phyloP scores from a whole-genome alignment of 805 yeast genomes.

The Candida pseudofarinosa region DNA sequence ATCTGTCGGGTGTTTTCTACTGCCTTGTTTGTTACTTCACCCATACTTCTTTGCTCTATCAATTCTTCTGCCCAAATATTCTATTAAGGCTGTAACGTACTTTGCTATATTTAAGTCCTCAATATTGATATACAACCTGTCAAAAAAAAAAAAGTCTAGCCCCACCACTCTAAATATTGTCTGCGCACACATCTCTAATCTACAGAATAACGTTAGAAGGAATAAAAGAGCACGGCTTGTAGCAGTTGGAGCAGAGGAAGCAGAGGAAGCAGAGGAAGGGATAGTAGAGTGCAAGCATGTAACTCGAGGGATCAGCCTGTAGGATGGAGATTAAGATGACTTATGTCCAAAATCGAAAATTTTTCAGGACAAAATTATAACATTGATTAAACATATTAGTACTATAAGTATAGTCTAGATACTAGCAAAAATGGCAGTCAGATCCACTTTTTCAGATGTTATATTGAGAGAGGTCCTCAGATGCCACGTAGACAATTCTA shows the following conservation, averaged over 20 bases:
- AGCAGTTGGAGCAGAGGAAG: too few relatives aligned
- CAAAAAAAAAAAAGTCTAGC: not conserved
- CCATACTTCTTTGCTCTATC: not conserved
- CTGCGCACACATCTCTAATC: not conserved
- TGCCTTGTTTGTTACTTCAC: not conserved
- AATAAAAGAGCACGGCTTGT: too few relatives aligned
- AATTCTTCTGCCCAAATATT: not conserved
- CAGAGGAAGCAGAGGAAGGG: too few relatives aligned
- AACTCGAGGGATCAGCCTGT: too few relatives aligned
- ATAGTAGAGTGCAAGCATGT: too few relatives aligned
- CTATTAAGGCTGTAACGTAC: not conserved
- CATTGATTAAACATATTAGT: not conserved
- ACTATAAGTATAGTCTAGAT: too few relatives aligned
- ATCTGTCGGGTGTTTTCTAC: conserved; percentile 33
- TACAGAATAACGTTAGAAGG: too few relatives aligned
- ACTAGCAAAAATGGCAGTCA: not conserved
- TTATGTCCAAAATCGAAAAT: too few relatives aligned
- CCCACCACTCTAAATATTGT: not conserved
- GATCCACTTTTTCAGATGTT: not conserved
- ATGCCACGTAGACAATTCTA: conserved; percentile 55
- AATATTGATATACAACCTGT: not conserved
- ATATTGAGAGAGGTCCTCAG: conserved; percentile 7
- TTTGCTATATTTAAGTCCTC: not conserved
- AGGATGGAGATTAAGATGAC: too few relatives aligned
- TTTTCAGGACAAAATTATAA: too few relatives aligned